Evolutionary conservation across 345 rosid genomes (phyloP), one percentile per base, ranked within the genome.

Genomic region (Cochlearia excelsa): DNA sequence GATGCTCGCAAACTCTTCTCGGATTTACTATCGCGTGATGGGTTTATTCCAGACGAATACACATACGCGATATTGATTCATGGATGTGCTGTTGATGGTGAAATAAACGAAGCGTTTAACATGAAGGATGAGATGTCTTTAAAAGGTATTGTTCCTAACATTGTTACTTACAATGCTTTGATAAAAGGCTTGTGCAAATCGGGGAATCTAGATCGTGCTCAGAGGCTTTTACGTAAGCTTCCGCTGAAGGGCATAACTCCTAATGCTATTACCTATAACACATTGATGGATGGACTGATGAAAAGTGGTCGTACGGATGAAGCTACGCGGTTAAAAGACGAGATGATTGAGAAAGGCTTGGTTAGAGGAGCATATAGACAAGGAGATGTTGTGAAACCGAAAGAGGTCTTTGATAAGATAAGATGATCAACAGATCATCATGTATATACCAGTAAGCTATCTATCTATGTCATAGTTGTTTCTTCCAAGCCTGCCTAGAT

Each of bases 41-140:
- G 78, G 50, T 87, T 87, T 73, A 59, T 11, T 47, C 86, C 85
- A 35, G 95, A 87, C 54, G 79, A 70, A 54, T 87, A 79, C 68
- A 75, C 86, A 3, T 86, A 81, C 65, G 66, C 85, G 33, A 82
- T 83, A 33, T 59, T 84, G 34, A 84, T 87, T 37, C 85, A 84
- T 55, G 90, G 90, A 44, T 76, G 58, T 78, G 77, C 82, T 30
- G 62, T 68, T 38, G 74, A 78, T 69, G 87, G 84, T 71, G 69
- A 80, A 8, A 67, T 82, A 67, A 70, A 75, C 51, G 88, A 79
- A 77, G 91, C 95, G 54, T 87, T 87, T 75, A 74, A 57, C 26
- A 65, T 87, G 54, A 73, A 85, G 44, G 81, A 82, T 76, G 90
- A 86, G 76, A 86, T 86, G 90, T 58, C 75, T 74, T 30, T 69